Conservation (phyloP, 2,329 filamentous ascomycete species). For the Phaeoacremonium minimum region DNA sequence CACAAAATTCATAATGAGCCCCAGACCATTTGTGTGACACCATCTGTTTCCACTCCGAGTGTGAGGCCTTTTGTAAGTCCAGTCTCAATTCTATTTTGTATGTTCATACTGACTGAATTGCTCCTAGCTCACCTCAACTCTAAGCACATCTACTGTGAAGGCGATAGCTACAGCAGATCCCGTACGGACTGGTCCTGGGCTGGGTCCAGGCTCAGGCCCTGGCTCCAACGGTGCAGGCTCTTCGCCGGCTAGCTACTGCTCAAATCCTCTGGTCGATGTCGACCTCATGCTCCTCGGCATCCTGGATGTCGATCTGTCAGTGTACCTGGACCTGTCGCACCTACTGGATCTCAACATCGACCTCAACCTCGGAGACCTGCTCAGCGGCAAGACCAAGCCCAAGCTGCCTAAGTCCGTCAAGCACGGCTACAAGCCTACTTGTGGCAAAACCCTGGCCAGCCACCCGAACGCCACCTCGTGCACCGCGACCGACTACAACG, state of each 20-base stretch:
- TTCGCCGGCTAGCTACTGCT: too few species aligned
- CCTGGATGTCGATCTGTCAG: slow-evolving; percentile 5
- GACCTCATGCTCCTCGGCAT: slow-evolving; percentile 6
- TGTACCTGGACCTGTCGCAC: slow-evolving; percentile 5
- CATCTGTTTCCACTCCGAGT: slow-evolving; percentile 5
- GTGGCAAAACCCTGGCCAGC: slow-evolving; percentile 3
- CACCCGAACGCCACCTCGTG: not conserved
- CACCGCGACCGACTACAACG: slow-evolving; percentile 4
- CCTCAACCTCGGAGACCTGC: slow-evolving; percentile 1
- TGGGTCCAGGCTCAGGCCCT: too few species aligned
- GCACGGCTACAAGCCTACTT: slow-evolving; percentile 2
- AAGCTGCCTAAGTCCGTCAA: slow-evolving; percentile 1
- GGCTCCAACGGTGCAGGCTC: too few species aligned
- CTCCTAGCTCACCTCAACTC: too few species aligned
- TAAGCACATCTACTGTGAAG: too few species aligned
- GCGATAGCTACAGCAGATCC: too few species aligned
- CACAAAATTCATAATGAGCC: slow-evolving; percentile 14
- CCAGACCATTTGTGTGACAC: slow-evolving; percentile 19
- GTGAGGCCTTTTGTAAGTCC: not conserved
- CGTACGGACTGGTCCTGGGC: too few species aligned
- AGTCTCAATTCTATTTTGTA: too few species aligned
- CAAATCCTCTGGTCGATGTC: too few species aligned
- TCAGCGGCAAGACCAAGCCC: not conserved
- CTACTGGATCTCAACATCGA: slow-evolving; percentile 1
- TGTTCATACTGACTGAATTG: too few species aligned